Evolutionary conservation across 1,284 basidiomycete genomes (phyloP).

Genomic region (Agroathelia rolfsii): DNA sequence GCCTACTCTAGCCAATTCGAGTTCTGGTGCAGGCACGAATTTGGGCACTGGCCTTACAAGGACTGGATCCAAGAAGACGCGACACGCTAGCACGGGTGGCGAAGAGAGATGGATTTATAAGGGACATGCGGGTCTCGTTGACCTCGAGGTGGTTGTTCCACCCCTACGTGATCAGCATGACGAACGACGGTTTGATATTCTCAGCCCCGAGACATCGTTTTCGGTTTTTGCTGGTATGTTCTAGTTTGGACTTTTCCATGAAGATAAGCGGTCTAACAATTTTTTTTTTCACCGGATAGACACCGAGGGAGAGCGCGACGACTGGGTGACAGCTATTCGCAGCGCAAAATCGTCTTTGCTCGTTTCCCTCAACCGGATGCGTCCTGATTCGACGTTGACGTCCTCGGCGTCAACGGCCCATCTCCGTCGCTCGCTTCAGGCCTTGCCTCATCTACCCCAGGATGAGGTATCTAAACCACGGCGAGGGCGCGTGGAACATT

Average conservation of each 20-base stretch:
- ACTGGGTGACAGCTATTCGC: constrained; percentile 64
- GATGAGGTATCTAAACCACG: constrained; percentile 26
- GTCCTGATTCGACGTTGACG: constrained; percentile 71
- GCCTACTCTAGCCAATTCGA: constrained; percentile 15
- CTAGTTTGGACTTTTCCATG: constrained; percentile 3
- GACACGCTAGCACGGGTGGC: constrained; percentile 28
- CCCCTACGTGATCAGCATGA: constrained; percentile 35
- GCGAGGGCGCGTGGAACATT: constrained; percentile 68
- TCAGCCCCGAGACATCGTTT: constrained; percentile 73
- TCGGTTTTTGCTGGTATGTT: constrained; percentile 58
- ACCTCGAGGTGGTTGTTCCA: constrained; percentile 66
- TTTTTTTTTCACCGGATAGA: constrained; percentile 22
- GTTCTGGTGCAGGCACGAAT: constrained; percentile 1
- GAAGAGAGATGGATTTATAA: constrained; percentile 65
- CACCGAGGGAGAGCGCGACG: constrained; percentile 47
- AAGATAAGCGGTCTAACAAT: neutral
- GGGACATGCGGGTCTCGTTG: constrained; percentile 59
- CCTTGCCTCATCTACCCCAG: constrained; percentile 54
- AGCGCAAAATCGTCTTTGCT: constrained; percentile 65
- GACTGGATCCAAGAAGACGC: constrained; percentile 24
- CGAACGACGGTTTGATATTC: constrained; percentile 55
- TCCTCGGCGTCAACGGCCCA: constrained; percentile 67
- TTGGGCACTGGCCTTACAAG: neutral
- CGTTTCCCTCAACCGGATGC: constrained; percentile 52
- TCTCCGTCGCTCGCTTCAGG: constrained; percentile 60